phyloP scores from a whole-genome alignment of 176 grass and related monocot genomes.

The Thinopyrum elongatum region DNA sequence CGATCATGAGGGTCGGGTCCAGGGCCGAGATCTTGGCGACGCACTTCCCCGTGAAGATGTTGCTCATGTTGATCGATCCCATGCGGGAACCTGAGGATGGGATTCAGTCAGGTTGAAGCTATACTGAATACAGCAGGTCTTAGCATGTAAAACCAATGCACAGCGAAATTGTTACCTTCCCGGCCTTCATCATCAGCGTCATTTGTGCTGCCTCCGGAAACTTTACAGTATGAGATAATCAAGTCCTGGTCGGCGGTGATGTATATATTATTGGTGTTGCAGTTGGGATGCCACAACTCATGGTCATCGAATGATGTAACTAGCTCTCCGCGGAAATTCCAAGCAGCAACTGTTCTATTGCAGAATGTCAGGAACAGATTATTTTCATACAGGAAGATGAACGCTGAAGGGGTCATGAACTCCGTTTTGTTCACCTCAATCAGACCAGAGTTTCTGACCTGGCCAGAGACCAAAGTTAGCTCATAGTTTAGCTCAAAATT shows the following conservation, averaged over 20 bases:
- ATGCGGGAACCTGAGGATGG: slow-evolving; percentile 21
- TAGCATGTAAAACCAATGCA: not conserved
- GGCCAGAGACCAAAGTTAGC: slow-evolving; percentile 31
- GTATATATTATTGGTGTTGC: slow-evolving; percentile 80
- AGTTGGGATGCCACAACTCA: slow-evolving; percentile 62
- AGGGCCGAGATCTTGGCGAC: slow-evolving; percentile 61
- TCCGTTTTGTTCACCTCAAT: slow-evolving; percentile 66
- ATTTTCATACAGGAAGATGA: slow-evolving; percentile 78
- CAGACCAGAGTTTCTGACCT: slow-evolving; percentile 60
- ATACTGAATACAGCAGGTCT: not conserved
- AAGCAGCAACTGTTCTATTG: slow-evolving; percentile 60
- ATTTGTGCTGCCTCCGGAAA: slow-evolving; percentile 10
- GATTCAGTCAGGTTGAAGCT: not conserved
- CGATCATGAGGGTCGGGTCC: slow-evolving; percentile 45
- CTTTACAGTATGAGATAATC: slow-evolving; percentile 71
- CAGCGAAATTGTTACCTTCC: slow-evolving; percentile 45
- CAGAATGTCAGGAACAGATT: slow-evolving; percentile 77
- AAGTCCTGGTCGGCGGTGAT: slow-evolving; percentile 65
- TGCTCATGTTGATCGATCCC: slow-evolving; percentile 78
- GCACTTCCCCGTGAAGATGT: slow-evolving; percentile 77
- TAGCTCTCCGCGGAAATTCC: slow-evolving; percentile 69
- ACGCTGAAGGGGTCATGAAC: slow-evolving; percentile 77
- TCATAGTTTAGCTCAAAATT: slow-evolving; percentile 1
- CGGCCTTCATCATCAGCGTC: not conserved
- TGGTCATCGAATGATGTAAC: slow-evolving; percentile 80